Evolutionary conservation across 148 eudicot species (phyloP), one percentile per base, ranked within the genome.

Genomic region (Diospyros kaki): DNA sequence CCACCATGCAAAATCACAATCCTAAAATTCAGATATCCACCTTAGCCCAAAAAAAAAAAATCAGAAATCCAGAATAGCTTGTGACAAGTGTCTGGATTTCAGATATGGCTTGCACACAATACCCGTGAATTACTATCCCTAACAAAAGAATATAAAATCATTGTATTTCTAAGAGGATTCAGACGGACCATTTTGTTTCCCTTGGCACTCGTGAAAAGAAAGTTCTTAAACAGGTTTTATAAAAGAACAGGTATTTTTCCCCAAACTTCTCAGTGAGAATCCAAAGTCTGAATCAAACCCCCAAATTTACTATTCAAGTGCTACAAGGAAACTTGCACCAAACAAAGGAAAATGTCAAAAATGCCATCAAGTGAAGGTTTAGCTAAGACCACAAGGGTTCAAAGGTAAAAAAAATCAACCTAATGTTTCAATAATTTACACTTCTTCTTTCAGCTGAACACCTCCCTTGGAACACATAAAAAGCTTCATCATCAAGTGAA

Each of bases 401-500:
- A 52, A 3, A 66, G 45, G 45, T n/a, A 4, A 9, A 44, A 66
- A 66, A 48, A 48, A 48, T 0, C 4, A 48, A 48, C 4, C 8
- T 4, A 8, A 1, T 48, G 52, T 51, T 40, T 63, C 76, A 10
- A 17, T 42, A 65, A 59, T 38, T 62, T 48, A 48, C 68, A 50
- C 4, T 62, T 50, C 68, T 39, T 73, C 68, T 9, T 73, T 59
- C 68, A 62, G 50, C 54, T 4, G 2, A 14, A 43, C 65, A 40
- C 69, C 64, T 64, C 77, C 76, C 53, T 54, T 42, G 53, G 14
- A 55, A 66, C 39, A 17, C 71, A 75, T 74, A n/a, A 58, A 9
- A 63, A 64, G 18, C 45, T 5, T 66, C 54, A 66, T 55, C 12
- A 67, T 56, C 45, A 64, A 74, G 17, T n/a, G 45, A 59, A 67